Evolutionary conservation across 2,329 filamentous ascomycete genomes (phyloP).

Genomic region (Neurospora sp.): DNA sequence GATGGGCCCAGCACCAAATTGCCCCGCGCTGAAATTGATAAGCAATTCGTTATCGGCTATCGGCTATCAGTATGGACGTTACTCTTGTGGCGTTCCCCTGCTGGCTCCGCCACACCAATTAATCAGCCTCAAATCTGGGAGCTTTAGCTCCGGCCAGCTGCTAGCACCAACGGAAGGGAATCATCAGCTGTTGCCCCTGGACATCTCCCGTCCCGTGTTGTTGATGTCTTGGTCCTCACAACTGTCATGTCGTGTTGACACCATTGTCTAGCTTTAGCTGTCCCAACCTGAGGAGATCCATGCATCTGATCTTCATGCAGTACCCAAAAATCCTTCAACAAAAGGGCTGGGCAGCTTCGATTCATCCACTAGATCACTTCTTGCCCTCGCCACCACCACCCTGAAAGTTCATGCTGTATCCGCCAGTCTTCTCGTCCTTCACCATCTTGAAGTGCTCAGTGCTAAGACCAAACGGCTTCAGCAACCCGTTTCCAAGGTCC

Average conservation of each 20-base stretch:
- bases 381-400: slow-evolving; percentile 8
- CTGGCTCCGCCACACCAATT: background rate
- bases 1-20: slow-evolving; percentile 7
- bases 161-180: background rate
- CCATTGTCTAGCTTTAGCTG: background rate
- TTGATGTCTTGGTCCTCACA: background rate
- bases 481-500: slow-evolving; percentile 77
- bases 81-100: slow-evolving; percentile 1
- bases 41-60: slow-evolving; percentile 14
- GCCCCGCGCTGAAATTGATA: slow-evolving; percentile 20
- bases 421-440: slow-evolving; percentile 80
- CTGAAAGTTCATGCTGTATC: slow-evolving; percentile 85
- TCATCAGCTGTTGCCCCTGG: background rate
- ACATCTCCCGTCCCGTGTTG: background rate
- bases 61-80: background rate
- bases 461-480: slow-evolving; percentile 88
- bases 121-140: background rate
- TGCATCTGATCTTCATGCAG: background rate
- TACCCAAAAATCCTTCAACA: background rate
- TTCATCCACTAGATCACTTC: background rate
- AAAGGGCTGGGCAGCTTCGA: background rate
- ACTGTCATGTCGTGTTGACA: background rate
- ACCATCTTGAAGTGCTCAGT: slow-evolving; percentile 93
- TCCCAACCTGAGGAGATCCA: background rate
- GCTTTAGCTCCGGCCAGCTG: background rate